Conservation (phyloP, 2,329 filamentous ascomycete species). For the Colletotrichum tropicale region DNA sequence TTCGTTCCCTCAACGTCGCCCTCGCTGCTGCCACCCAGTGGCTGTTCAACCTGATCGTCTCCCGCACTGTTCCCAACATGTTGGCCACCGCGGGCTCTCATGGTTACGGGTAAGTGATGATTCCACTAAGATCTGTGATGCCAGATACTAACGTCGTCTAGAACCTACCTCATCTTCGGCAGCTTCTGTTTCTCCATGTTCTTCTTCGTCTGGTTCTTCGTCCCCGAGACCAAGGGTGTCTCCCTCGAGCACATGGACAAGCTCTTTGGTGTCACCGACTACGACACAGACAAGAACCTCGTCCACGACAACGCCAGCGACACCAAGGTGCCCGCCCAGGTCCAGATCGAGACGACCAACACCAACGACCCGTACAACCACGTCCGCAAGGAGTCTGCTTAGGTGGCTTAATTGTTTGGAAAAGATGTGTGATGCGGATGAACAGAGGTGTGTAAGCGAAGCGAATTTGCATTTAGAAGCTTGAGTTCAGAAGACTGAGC, state of each 20-base stretch:
- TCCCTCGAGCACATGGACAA: slow-evolving; percentile 24
- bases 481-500: not conserved
- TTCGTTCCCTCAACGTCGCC: slow-evolving; percentile 67
- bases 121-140: fast-evolving
- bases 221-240: slow-evolving; percentile 66
- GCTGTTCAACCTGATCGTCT: slow-evolving; percentile 74
- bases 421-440: not conserved
- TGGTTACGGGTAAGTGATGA: slow-evolving; percentile 37
- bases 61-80: slow-evolving; percentile 68
- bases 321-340: not conserved
- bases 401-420: not conserved
- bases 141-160: not conserved
- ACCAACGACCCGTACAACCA: slow-evolving; percentile 9
- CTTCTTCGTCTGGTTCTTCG: slow-evolving; percentile 66
- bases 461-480: slow-evolving; percentile 3
- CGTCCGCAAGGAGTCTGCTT: slow-evolving; percentile 18
- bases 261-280: slow-evolving; percentile 18
- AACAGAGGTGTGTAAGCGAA: not conserved
- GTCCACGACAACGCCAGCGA: slow-evolving; percentile 13
- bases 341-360: slow-evolving; percentile 14
- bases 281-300: slow-evolving; percentile 14
- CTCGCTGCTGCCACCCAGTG: slow-evolving; percentile 70
- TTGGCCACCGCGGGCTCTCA: slow-evolving; percentile 47
- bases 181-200: slow-evolving; percentile 69
- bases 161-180: slow-evolving; percentile 68